phyloP scores from a whole-genome alignment of 2,329 filamentous ascomycete species.

The Calonectria fujianensis region DNA sequence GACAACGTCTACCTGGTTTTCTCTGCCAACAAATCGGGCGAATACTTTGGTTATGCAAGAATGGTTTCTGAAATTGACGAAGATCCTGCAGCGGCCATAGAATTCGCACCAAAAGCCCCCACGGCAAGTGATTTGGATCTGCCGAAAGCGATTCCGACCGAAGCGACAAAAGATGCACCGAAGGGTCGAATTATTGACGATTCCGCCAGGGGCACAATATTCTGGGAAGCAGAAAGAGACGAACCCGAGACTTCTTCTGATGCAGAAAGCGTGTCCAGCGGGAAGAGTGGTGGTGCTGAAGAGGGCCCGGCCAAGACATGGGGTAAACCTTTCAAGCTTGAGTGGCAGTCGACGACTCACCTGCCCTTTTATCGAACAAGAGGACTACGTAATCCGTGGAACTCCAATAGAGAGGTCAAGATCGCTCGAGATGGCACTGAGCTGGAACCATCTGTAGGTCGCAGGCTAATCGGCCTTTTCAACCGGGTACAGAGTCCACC shows the following conservation, averaged over 20 bases:
- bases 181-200: constrained; percentile 94
- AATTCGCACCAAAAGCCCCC: constrained; percentile 81
- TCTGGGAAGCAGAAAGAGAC: constrained; percentile 89
- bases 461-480: constrained; percentile 86
- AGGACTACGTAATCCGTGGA: constrained; percentile 94
- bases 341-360: constrained; percentile 90
- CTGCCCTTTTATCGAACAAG: constrained; percentile 93
- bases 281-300: constrained; percentile 65
- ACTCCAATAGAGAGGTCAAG: constrained; percentile 95
- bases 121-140: constrained; percentile 77
- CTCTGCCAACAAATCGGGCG: constrained; percentile 97
- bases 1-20: constrained; percentile 95
- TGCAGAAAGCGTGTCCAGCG: constrained; percentile 64
- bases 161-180: constrained; percentile 85
- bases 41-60: constrained; percentile 95
- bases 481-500: constrained; percentile 71
- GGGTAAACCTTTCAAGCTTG: constrained; percentile 93
- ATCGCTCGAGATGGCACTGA: constrained; percentile 97
- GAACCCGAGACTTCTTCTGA: constrained; percentile 69
- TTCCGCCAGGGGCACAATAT: constrained; percentile 94
- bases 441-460: constrained; percentile 87
- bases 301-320: constrained; percentile 77
- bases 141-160: constrained; percentile 86
- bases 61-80: constrained; percentile 91
- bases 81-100: constrained; percentile 81